phyloP scores from a whole-genome alignment of 805 yeast species.

The Millerago galiae region DNA sequence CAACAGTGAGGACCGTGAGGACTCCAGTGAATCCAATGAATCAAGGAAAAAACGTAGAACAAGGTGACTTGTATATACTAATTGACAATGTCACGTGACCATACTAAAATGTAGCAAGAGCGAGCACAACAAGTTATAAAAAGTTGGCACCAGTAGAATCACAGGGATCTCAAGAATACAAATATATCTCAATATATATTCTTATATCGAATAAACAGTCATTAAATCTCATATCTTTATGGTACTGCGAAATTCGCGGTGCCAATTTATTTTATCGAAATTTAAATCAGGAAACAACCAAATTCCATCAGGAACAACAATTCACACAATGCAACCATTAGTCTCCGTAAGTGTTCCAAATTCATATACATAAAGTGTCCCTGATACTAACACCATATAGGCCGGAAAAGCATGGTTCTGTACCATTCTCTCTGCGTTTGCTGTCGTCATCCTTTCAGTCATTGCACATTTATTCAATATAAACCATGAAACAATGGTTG shows the following conservation, averaged over 20 bases:
- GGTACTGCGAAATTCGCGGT: not conserved
- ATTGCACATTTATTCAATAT: conserved; percentile 75
- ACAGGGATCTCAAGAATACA: not conserved
- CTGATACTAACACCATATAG: conserved; percentile 27
- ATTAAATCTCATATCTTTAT: not conserved
- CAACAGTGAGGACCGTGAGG: conserved; percentile 2
- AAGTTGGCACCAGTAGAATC: not conserved
- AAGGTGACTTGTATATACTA: too few species aligned
- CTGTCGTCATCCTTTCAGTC: conserved; percentile 77
- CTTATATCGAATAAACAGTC: too few species aligned
- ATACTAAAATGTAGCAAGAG: not conserved
- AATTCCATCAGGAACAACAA: not conserved
- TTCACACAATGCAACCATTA: conserved; percentile 35
- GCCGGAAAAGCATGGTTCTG: conserved; percentile 92
- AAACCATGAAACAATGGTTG: conserved; percentile 88
- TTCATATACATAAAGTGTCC: not conserved
- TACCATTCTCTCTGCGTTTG: conserved; percentile 88
- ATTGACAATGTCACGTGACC: not conserved
- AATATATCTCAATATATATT: too few species aligned
- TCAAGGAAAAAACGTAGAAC: not conserved
- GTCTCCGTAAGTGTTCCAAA: conserved; percentile 36
- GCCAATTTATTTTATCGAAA: too few species aligned
- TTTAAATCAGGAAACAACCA: not conserved
- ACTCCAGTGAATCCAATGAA: not conserved
- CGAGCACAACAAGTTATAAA: not conserved